Conservation (phyloP, 1,284 basidiomycete genomes). For the Leccinum subatratum region DNA sequence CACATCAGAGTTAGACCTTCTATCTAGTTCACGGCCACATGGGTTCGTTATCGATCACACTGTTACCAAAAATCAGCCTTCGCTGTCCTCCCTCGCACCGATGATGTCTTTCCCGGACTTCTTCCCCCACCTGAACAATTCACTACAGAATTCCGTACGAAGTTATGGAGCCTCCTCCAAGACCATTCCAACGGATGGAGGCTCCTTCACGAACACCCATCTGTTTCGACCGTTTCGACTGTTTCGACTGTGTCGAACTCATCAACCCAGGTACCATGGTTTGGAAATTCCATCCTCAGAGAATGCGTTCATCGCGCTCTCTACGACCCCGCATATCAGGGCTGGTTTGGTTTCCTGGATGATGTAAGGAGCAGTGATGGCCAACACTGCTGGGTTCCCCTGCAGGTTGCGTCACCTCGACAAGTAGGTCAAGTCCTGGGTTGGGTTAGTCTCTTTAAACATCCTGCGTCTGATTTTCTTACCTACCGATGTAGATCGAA, state of each 20-base stretch:
- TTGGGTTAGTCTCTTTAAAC: background rate
- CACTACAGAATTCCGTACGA: no score
- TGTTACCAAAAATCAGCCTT: no score
- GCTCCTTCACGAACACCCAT: background rate
- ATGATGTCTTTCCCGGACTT: no score
- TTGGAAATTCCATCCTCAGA: background rate
- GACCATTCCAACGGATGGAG: background rate
- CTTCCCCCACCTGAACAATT: no score
- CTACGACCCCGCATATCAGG: background rate
- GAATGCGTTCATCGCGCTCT: background rate
- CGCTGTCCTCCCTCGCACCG: no score
- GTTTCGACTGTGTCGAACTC: background rate
- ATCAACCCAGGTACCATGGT: background rate
- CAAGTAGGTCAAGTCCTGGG: background rate
- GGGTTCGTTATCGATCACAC: no score
- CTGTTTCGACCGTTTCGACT: no score
- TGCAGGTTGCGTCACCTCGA: background rate
- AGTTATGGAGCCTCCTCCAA: no score
- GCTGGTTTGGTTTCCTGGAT: background rate
- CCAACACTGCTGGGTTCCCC: background rate
- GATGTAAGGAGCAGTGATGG: background rate
- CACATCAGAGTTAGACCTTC: no score
- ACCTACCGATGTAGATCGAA: background rate
- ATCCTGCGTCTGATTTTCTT: background rate
- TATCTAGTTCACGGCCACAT: no score